These are phyloP conservation scores for Durusdinium trenchii DNA, from an alignment of 73 alveolate species.

Conservation along the genomic window DNA sequence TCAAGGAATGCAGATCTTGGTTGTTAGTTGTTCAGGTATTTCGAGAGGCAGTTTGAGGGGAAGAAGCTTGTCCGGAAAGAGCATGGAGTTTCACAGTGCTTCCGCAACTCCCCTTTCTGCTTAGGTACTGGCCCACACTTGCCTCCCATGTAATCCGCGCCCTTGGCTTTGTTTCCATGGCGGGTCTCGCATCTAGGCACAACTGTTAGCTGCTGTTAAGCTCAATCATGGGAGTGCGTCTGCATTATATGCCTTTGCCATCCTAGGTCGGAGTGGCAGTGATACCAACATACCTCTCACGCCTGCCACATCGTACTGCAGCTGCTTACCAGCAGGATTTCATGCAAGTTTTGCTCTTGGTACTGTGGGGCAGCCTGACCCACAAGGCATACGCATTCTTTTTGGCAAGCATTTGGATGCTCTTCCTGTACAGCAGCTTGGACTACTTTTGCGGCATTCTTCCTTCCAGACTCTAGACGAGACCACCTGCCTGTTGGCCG, in stretches of 20 bases:
- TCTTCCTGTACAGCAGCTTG: slow-evolving; percentile 54
- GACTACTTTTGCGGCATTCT: background rate
- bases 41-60: slow-evolving; percentile 20
- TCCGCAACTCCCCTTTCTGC: background rate
- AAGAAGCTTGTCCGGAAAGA: background rate
- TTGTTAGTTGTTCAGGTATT: no score
- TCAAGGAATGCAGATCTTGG: no score
- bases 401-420: slow-evolving; percentile 93
- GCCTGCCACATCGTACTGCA: slow-evolving; percentile 72
- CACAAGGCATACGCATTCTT: slow-evolving; percentile 60
- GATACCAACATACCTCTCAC: slow-evolving; percentile 79
- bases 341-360: background rate
- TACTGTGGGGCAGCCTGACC: background rate
- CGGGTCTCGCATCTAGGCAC: slow-evolving; percentile 6
- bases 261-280: slow-evolving; percentile 65
- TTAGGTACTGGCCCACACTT: slow-evolving; percentile 44
- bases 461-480: background rate
- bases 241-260: background rate
- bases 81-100: background rate
- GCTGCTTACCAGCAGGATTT: background rate
- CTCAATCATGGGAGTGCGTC: background rate
- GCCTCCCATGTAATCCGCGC: background rate
- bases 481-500: background rate
- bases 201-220: background rate
- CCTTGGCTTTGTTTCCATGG: slow-evolving; percentile 47